Conservation (phyloP, 768 basidiomycete genomes). For the Hypholoma sublateritium region DNA sequence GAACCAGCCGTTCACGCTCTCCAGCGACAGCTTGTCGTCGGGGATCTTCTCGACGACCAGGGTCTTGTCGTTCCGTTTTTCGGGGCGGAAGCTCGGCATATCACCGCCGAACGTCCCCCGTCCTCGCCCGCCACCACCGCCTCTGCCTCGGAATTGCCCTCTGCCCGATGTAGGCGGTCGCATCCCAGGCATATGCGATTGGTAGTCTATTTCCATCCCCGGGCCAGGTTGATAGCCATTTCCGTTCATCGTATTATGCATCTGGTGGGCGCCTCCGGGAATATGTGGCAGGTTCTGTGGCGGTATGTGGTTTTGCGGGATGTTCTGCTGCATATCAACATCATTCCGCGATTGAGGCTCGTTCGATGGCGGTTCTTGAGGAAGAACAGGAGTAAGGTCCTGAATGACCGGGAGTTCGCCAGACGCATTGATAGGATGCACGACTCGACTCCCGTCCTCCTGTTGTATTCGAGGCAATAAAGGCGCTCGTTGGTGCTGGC, state of each 20-base stretch:
- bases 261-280: constrained; percentile 8
- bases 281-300: constrained; percentile 10
- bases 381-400: constrained; percentile 66
- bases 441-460: constrained; percentile 46
- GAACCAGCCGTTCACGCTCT: constrained; percentile 85
- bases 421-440: constrained; percentile 41
- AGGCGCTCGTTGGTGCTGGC: constrained; percentile 52
- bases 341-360: constrained; percentile 24
- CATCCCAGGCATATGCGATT: constrained; percentile 29
- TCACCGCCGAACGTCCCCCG: constrained; percentile 63
- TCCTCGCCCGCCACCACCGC: constrained; percentile 46
- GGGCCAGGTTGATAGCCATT: constrained; percentile 13
- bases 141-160: constrained; percentile 32
- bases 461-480: constrained; percentile 54
- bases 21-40: constrained; percentile 73
- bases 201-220: constrained; percentile 24
- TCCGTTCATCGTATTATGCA: constrained; percentile 10
- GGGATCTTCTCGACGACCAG: constrained; percentile 96
- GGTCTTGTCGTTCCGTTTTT: constrained; percentile 71
- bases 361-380: constrained; percentile 28
- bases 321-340: constrained; percentile 20
- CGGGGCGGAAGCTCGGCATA: constrained; percentile 63
- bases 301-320: constrained; percentile 7
- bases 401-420: constrained; percentile 85
- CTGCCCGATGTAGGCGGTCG: constrained; percentile 28